A percentile compares a stretch with the other conserved stretches of the same genome.
phyloP scores from a whole-genome alignment of 768 basidiomycete genomes.

The Tulasnella sp. region DNA sequence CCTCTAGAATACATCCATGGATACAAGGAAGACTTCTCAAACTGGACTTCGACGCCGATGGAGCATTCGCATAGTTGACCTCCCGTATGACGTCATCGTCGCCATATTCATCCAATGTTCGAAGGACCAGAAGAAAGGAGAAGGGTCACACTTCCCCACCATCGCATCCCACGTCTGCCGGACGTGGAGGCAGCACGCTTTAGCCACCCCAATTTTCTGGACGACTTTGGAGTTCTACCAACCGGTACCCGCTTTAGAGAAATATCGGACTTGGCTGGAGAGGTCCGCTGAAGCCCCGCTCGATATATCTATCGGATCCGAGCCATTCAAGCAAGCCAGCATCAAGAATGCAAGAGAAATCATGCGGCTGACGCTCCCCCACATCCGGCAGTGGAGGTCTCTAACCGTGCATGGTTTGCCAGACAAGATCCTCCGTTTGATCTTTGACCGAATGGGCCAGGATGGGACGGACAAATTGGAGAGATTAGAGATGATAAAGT shows the following conservation, averaged over 20 bases:
- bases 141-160: background rate
- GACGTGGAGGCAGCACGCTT: slow-evolving; percentile 27
- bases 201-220: slow-evolving; percentile 34
- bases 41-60: background rate
- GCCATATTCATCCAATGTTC: background rate
- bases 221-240: background rate
- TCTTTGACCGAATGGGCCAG: slow-evolving; percentile 55
- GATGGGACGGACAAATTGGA: slow-evolving; percentile 57
- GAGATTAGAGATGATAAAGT: slow-evolving; percentile 48
- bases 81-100: background rate
- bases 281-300: background rate
- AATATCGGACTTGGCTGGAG: background rate
- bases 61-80: background rate
- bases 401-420: slow-evolving; percentile 26
- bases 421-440: slow-evolving; percentile 44
- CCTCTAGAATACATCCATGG: background rate
- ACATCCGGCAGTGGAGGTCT: slow-evolving; percentile 38
- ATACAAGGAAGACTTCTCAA: background rate
- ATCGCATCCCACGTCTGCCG: background rate
- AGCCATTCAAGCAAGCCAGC: background rate
- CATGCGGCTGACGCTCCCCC: background rate
- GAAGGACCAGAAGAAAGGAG: background rate
- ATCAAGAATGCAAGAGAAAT: background rate
- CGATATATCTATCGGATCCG: background rate
- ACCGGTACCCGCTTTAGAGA: background rate